Evolutionary conservation across 2,329 filamentous ascomycete species (phyloP), one percentile per base, ranked within the genome.

Genomic region (Fusarium robinianum): DNA sequence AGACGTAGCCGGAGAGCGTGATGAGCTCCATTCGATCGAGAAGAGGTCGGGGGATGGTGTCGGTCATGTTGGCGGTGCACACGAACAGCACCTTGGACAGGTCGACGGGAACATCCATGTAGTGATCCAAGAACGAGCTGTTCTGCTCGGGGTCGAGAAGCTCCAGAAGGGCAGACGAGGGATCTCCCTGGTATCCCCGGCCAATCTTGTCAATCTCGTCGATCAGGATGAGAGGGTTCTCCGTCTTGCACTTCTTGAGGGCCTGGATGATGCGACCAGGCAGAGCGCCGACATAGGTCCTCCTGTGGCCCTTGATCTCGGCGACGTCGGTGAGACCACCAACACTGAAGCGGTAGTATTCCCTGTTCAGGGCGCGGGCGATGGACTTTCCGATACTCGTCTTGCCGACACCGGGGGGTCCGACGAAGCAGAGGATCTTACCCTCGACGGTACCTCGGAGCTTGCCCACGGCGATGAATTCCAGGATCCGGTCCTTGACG

Each of bases 381-480:
- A 99, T 96, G 1, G 91, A 97, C 69, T 99, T 99, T 65, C 94
- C 94, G 57, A 99, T 99, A 68, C 91, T 96, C 3, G 94, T 99
- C 77, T 99, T 99, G 61, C 94, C 94, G 17, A 99, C 94, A 75
- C 94, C 94, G 12, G 94, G 94, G 38, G 94, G 94, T 1, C 94
- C 94, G 41, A 99, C 95, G 64, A 99, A 92, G 71, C 94, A 99
- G 25, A 99, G 75, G 40, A 99, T 99, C 73, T 99, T 99, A 66
- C 94, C 94, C 69, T 99, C 94, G 1, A 99, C 94, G 0, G 92
- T 96, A 26, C 95, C 94, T 33, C 94, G 86, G 18, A 99, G 83
- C 72, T 99, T 99, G 23, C 94, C 94, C 5, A 99, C 94, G 0
- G 94, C 94, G 59, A 99, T 99, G 64, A 99, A 99, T 67, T 99